phyloP scores from a whole-genome alignment of 2,329 filamentous ascomycete species.

The Rutstroemia sp. region DNA sequence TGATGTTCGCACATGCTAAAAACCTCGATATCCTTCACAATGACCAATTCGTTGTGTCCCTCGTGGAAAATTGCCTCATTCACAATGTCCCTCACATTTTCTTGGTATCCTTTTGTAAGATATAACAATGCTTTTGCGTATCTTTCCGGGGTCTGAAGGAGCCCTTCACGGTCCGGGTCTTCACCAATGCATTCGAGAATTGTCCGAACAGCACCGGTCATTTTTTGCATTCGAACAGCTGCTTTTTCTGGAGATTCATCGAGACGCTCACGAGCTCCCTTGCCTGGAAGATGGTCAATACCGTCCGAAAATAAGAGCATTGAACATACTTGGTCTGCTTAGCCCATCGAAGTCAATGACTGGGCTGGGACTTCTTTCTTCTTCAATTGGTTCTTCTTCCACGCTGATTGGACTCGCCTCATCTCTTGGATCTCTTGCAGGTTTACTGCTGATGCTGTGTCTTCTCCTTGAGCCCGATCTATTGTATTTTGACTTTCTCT shows the following conservation, averaged over 20 bases:
- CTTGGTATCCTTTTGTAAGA: constrained; percentile 95
- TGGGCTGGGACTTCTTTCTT: constrained; percentile 44
- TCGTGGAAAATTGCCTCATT: constrained; percentile 95
- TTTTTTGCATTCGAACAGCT: constrained; percentile 45
- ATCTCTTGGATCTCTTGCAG: constrained; percentile 54
- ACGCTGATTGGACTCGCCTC: constrained; percentile 29
- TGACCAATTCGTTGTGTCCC: constrained; percentile 93
- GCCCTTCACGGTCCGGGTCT: constrained; percentile 57
- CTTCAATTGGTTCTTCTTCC: constrained; percentile 10
- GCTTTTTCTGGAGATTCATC: constrained; percentile 49
- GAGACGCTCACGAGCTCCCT: constrained; percentile 56
- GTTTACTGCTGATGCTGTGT: constrained; percentile 51
- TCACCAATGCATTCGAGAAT: constrained; percentile 64
- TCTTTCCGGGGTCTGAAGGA: constrained; percentile 66
- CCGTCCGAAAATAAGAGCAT: not conserved
- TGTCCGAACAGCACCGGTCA: constrained; percentile 56
- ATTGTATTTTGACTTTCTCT: constrained; percentile 18
- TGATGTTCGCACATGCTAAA: constrained; percentile 96
- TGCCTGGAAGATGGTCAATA: constrained; percentile 34
- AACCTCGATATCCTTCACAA: constrained; percentile 95
- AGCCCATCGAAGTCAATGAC: constrained; percentile 56
- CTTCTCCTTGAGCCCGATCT: constrained; percentile 35
- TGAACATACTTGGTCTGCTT: constrained; percentile 46
- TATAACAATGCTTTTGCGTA: constrained; percentile 95
- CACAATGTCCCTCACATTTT: constrained; percentile 85